Evolutionary conservation across 192 early-diverging fungal species (phyloP).

Genomic region (Phycomyces blakesleeanus): DNA sequence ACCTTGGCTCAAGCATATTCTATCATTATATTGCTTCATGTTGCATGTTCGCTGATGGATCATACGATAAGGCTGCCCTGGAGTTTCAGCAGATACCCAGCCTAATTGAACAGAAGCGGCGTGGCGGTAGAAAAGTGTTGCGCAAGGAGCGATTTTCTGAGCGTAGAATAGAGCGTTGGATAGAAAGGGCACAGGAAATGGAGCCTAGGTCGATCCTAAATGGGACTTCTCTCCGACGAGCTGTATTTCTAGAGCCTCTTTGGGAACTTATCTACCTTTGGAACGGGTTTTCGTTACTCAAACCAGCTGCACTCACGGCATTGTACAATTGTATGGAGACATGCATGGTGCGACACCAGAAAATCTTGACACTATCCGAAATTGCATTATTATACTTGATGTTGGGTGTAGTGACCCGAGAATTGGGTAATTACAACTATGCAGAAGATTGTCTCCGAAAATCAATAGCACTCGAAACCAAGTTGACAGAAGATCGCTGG

Average conservation of each 20-base stretch:
- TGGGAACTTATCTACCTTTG: slow-evolving; percentile 41
- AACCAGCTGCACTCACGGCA: background rate
- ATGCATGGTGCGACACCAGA: background rate
- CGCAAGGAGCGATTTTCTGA: slow-evolving; percentile 33
- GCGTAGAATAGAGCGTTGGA: slow-evolving; percentile 21
- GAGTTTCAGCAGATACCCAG: slow-evolving; percentile 34
- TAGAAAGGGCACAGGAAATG: background rate
- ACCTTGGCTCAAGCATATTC: slow-evolving; percentile 34
- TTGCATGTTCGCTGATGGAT: slow-evolving; percentile 35
- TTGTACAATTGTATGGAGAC: slow-evolving; percentile 20
- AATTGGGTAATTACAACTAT: slow-evolving; percentile 21
- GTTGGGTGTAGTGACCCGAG: slow-evolving; percentile 24
- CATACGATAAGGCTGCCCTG: slow-evolving; percentile 34
- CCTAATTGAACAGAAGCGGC: slow-evolving; percentile 11
- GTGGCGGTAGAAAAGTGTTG: slow-evolving; percentile 14
- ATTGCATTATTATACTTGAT: slow-evolving; percentile 18
- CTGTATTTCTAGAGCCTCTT: slow-evolving; percentile 27
- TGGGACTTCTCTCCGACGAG: slow-evolving; percentile 15
- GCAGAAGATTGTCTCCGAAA: slow-evolving; percentile 25
- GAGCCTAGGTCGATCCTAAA: background rate
- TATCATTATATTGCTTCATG: slow-evolving; percentile 41
- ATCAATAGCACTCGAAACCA: slow-evolving; percentile 9
- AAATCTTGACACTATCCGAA: slow-evolving; percentile 9
- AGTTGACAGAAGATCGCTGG: slow-evolving; percentile 25
- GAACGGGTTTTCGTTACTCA: slow-evolving; percentile 31